phyloP scores from a whole-genome alignment of 345 rosid genomes.

The Microthlaspi erraticum region DNA sequence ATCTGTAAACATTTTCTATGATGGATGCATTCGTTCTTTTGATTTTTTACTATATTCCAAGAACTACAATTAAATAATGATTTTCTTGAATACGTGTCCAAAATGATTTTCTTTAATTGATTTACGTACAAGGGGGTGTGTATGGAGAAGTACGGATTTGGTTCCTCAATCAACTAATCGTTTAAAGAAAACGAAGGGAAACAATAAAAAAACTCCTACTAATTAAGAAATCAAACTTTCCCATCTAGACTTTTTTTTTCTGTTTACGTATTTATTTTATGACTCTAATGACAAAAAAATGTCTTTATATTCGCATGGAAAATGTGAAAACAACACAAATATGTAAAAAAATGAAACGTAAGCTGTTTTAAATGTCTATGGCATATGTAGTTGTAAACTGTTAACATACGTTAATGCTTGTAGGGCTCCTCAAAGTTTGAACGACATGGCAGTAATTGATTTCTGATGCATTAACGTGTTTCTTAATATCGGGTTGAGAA shows the following conservation, averaged over 20 bases:
- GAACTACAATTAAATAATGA: not conserved
- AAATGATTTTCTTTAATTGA: slow-evolving; percentile 7
- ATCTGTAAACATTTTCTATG: not conserved
- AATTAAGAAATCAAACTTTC: not conserved
- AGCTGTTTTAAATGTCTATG: not conserved
- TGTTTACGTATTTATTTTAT: not conserved
- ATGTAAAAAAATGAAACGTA: not conserved
- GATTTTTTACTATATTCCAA: slow-evolving; percentile 18
- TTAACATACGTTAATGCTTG: not conserved
- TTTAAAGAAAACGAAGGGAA: not conserved
- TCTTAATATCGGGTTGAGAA: slow-evolving; percentile 12
- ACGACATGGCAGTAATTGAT: not conserved
- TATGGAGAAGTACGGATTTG: slow-evolving; percentile 24
- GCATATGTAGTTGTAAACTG: slow-evolving; percentile 7
- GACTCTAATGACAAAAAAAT: not conserved
- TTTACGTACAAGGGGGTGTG: slow-evolving; percentile 17
- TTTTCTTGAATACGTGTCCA: slow-evolving; percentile 33
- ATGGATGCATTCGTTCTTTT: slow-evolving; percentile 16
- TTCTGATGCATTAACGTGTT: not conserved
- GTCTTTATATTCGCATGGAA: not conserved
- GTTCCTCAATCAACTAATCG: slow-evolving; percentile 18
- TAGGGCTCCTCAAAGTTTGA: slow-evolving; percentile 10
- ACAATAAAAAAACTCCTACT: not conserved
- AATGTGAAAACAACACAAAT: not conserved
- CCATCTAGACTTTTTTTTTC: not conserved